phyloP scores from a whole-genome alignment of 139 green algal species.

The Eudorina sp. region DNA sequence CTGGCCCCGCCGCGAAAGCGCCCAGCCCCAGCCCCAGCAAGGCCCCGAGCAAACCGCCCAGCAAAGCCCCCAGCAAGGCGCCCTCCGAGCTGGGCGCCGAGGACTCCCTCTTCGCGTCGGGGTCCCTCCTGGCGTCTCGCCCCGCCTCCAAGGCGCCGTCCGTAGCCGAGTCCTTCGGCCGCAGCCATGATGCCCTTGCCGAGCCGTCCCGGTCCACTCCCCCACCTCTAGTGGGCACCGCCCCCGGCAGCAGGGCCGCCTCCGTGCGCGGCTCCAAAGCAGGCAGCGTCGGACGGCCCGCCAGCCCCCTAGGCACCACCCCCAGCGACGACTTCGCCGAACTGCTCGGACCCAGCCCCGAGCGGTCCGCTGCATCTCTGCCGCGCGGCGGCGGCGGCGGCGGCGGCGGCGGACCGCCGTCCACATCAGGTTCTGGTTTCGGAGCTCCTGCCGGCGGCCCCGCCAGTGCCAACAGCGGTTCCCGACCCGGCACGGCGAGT shows the following conservation, averaged over 20 bases:
- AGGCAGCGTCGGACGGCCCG: not conserved
- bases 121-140: not conserved
- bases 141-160: slow-evolving; percentile 2
- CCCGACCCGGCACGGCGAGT: not conserved
- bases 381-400: no score
- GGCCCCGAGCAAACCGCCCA: not conserved
- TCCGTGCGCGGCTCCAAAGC: not conserved
- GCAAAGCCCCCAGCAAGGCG: not conserved
- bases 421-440: not conserved
- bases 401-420: not conserved
- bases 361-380: not conserved
- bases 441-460: not conserved
- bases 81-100: not conserved
- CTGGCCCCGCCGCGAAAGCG: no score
- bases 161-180: not conserved
- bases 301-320: not conserved
- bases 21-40: slow-evolving; percentile 9
- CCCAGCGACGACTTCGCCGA: slow-evolving; percentile 8
- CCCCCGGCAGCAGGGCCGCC: not conserved
- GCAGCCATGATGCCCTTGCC: not conserved
- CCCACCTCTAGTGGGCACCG: no score
- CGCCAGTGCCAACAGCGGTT: not conserved
- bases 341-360: not conserved
- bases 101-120: not conserved
- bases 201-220: not conserved